These are phyloP conservation scores for Aspergillus hancockii DNA, from an alignment of 495 filamentous ascomycete species.

Conservation along the genomic window DNA sequence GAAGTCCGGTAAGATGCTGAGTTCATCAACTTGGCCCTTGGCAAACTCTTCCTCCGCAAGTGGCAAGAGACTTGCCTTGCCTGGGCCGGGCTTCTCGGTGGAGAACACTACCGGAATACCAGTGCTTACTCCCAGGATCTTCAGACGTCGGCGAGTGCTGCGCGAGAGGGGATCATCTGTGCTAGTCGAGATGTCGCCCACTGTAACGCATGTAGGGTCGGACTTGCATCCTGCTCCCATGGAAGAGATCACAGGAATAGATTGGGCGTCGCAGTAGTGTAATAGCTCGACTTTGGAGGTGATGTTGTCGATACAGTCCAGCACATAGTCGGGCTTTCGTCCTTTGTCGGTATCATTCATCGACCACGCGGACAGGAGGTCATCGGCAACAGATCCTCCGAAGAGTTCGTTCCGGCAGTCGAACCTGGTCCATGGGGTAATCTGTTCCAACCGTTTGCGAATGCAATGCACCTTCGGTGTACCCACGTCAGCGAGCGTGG, in stretches of 20 bases:
- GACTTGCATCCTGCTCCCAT: constrained; percentile 99
- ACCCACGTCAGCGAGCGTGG: constrained; percentile 90
- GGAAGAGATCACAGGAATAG: constrained; percentile 80
- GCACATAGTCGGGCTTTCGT: constrained; percentile 76
- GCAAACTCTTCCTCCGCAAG: constrained; percentile 84
- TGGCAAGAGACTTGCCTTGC: constrained; percentile 86
- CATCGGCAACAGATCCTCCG: constrained; percentile 60
- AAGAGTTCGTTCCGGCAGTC: constrained; percentile 88
- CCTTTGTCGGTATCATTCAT: constrained; percentile 50
- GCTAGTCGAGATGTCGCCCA: constrained; percentile 88
- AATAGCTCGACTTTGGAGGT: constrained; percentile 92
- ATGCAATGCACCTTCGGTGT: constrained; percentile 91
- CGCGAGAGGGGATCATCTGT: constrained; percentile 89
- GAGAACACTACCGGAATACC: constrained; percentile 94
- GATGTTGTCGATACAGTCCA: constrained; percentile 99
- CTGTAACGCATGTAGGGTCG: constrained; percentile 87
- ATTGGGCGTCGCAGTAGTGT: constrained; percentile 77
- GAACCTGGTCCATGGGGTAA: constrained; percentile 89
- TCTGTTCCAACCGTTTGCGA: constrained; percentile 72
- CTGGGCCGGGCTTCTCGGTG: constrained; percentile 85
- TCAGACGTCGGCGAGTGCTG: constrained; percentile 75
- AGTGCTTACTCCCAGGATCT: constrained; percentile 73
- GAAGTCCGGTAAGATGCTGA: constrained; percentile 89
- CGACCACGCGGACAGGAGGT: constrained; percentile 62
- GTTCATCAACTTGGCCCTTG: constrained; percentile 84